Base-by-base conservation (phyloP, 1,139 yeast genomes). In the Hansenula lynferdii region DNA sequence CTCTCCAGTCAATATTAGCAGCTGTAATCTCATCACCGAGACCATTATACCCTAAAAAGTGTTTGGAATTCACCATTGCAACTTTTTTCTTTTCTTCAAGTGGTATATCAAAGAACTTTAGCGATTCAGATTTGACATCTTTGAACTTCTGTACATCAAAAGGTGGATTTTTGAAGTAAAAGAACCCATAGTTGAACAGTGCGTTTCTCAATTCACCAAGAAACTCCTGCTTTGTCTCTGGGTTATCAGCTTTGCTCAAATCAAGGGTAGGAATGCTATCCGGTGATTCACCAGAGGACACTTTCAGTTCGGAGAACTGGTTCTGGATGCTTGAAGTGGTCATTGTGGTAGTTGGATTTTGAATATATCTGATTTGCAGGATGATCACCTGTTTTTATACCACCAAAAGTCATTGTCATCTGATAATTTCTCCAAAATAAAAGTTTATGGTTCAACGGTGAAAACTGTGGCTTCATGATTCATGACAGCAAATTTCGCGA, bases 21-120 rank as follows among this genome's bases (percentile, higher is more conserved):
- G 82, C 78, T 0, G 89, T 81, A 41, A 76, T 72, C 53, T 81
- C 87, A 46, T 80, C 80, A 6, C 85, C 86, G 14, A 81, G 61
- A 15, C 73, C 66, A 30, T 81, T 76, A 55, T 81, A 81, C 1
- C 89, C 89, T 38, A 80, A 65, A 54, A 81, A 80, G 51, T 81
- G 86, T 12, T 78, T 80, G 31, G 77, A 75, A 42, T 77, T 62
- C 34, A 72, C 67, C 85, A 81, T 81, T 37, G 76, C 80, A 37
- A 77, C 64, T 27, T 62, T 65, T 41, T 64, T 52, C 56, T 80
- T 80, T 44, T 70, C 75, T 11, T 67, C 62, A 8, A 65, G 63
- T 0, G 85, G 83, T 26, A 79, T 62, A 0, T 63, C 67, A 51
- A 80, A 80, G 48, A 77, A 73, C n/a, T 65, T 56, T 4, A 64